These are phyloP conservation scores for Verruconis gallopava DNA, from an alignment of 2,329 filamentous ascomycete species.

Conservation along the genomic window DNA sequence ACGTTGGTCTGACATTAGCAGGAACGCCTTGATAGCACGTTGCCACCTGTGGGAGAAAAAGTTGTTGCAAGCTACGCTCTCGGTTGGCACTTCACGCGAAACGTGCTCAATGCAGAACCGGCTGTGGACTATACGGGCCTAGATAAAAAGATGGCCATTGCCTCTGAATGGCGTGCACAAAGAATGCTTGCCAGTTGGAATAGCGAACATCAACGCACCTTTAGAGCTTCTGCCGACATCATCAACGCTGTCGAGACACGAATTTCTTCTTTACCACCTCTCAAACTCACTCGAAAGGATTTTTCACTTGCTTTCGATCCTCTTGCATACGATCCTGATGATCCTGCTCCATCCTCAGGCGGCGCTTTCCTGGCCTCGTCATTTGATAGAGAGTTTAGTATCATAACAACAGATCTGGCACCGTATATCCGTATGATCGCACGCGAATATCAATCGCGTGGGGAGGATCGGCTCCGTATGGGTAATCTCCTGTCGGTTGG, in stretches of 20 bases:
- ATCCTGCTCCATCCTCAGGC: constrained; percentile 20
- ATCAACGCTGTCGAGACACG: background rate
- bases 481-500: constrained; percentile 51
- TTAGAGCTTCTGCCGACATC: background rate
- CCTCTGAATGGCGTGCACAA: constrained; percentile 16
- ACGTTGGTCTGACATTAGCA: too few relatives aligned
- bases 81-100: background rate
- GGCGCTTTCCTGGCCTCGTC: constrained; percentile 52
- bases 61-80: constrained; percentile 2
- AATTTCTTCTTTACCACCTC: background rate
- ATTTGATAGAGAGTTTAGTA: constrained; percentile 57
- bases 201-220: background rate
- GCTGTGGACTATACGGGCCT: constrained; percentile 31
- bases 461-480: constrained; percentile 51
- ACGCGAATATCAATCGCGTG: constrained; percentile 57
- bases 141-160: constrained; percentile 23
- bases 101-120: constrained; percentile 39
- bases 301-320: constrained; percentile 40
- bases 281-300: constrained; percentile 21
- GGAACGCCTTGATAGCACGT: constrained; percentile 8
- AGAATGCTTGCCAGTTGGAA: background rate
- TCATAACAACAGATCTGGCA: constrained; percentile 65
- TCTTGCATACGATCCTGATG: constrained; percentile 29
- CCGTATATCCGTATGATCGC: constrained; percentile 85
- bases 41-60: constrained; percentile 2